phyloP scores from a whole-genome alignment of 768 basidiomycete genomes.

The Rhizopogon rudus region DNA sequence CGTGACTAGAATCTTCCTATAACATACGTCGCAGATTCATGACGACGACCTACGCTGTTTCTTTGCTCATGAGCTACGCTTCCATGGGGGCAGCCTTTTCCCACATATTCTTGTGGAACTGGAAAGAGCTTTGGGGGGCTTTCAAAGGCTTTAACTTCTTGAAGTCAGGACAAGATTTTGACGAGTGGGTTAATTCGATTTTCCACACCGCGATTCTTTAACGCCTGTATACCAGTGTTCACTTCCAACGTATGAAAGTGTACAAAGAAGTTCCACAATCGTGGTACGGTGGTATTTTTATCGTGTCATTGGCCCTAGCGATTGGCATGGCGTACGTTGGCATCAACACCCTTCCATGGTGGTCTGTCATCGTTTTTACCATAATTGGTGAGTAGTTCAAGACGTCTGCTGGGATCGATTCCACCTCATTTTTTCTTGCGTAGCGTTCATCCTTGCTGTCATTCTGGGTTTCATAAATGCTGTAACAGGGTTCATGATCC shows the following conservation, averaged over 20 bases:
- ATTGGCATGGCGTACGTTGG: conserved; percentile 42
- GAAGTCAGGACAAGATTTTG: conserved; percentile 13
- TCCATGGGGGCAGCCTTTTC: conserved; percentile 32
- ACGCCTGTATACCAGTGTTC: conserved; percentile 1
- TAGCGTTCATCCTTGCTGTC: conserved; percentile 29
- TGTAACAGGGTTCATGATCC: conserved; percentile 10
- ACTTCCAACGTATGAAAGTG: conserved; percentile 41
- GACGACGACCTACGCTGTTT: conserved; percentile 13
- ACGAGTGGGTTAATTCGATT: neutral
- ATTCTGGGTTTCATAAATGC: conserved; percentile 33
- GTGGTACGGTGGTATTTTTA: conserved; percentile 43
- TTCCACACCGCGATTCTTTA: neutral
- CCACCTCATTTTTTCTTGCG: conserved; percentile 10
- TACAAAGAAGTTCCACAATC: conserved; percentile 52
- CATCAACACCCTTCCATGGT: conserved; percentile 43
- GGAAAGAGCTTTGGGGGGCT: conserved; percentile 34
- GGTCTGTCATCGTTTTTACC: conserved; percentile 49
- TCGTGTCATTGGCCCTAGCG: conserved; percentile 41
- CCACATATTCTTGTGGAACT: conserved; percentile 47
- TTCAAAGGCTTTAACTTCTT: conserved; percentile 21
- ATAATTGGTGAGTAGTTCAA: conserved; percentile 23
- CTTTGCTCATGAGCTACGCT: conserved; percentile 7
- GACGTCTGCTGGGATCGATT: conserved; percentile 8
- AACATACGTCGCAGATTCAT: conserved; percentile 8
- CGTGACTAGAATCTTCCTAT: conserved; percentile 1